A percentile compares a stretch with the other conserved stretches of the same genome.
These are phyloP conservation scores for Neopestalotiopsis sp. DNA, from an alignment of 2,329 filamentous ascomycete species.

Conservation along the genomic window DNA sequence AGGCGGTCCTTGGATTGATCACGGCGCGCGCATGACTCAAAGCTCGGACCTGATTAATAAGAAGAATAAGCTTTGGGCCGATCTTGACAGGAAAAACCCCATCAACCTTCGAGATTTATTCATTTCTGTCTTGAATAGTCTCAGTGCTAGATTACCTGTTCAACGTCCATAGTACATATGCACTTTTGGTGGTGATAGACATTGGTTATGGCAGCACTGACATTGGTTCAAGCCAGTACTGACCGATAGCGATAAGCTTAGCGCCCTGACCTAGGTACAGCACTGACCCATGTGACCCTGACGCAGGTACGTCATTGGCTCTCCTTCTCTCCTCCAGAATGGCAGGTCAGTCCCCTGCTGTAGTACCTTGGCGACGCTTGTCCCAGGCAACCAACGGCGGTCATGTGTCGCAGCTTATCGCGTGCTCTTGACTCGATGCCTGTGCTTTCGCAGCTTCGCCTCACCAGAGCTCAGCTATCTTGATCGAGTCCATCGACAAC, in stretches of 20 bases:
- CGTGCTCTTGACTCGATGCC: conserved; percentile 6
- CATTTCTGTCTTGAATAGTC: too few relatives aligned
- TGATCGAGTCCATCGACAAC: neutral
- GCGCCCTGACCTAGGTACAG: neutral
- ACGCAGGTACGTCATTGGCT: conserved; percentile 9
- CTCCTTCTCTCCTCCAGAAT: neutral
- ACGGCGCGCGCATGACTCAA: neutral
- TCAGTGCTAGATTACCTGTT: too few relatives aligned
- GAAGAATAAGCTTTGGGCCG: too few relatives aligned
- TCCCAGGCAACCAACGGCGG: conserved; percentile 13
- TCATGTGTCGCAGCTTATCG: conserved; percentile 18
- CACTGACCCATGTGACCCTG: conserved; percentile 5
- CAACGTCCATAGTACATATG: too few relatives aligned
- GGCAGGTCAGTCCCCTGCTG: neutral
- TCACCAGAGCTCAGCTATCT: neutral
- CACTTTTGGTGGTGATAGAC: neutral
- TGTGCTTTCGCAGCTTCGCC: neutral
- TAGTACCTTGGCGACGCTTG: neutral
- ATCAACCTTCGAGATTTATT: too few relatives aligned
- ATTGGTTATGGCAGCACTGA: neutral
- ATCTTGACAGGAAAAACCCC: too few relatives aligned
- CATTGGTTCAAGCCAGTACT: too few relatives aligned
- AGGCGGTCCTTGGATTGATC: neutral
- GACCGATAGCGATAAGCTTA: neutral
- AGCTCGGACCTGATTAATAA: too few relatives aligned